These are phyloP conservation scores for Tagetes patula DNA, from an alignment of 129 eudicot species.

Conservation along the genomic window DNA sequence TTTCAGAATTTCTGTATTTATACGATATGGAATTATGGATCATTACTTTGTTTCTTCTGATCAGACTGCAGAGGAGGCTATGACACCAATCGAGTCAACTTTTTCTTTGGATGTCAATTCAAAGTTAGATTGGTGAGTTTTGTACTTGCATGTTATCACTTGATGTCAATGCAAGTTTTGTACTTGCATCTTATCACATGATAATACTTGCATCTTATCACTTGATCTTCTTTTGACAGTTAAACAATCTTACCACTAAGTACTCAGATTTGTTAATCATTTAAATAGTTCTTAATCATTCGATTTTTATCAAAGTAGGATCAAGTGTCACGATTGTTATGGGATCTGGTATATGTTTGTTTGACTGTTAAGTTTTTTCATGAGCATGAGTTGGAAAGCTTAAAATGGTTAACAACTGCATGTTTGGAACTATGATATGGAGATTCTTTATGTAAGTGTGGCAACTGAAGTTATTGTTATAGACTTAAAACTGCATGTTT, in stretches of 20 bases:
- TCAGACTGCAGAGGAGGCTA: conserved; percentile 97
- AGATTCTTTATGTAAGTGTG: not conserved
- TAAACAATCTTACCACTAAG: conserved; percentile 17
- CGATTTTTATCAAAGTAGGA: not conserved
- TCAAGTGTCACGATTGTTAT: not conserved
- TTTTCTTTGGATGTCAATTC: conserved; percentile 96
- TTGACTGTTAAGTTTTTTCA: not conserved
- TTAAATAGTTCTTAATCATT: not conserved
- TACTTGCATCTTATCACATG: not conserved
- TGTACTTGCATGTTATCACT: conserved; percentile 12
- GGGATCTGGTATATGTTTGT: not conserved
- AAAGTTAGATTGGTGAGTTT: conserved; percentile 81
- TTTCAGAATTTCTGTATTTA: not conserved
- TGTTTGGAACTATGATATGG: not conserved
- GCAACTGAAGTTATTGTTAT: not conserved
- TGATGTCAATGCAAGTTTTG: conserved; percentile 66
- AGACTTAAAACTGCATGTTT: not conserved
- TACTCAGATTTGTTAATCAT: not conserved
- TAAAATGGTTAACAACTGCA: not conserved
- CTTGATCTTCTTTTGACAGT: conserved; percentile 16
- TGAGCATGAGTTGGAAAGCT: not conserved
- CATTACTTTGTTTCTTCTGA: conserved; percentile 18
- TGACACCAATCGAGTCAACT: conserved; percentile 98
- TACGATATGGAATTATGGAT: not conserved
- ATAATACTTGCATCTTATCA: conserved; percentile 2